A percentile compares a stretch with the other conserved stretches of the same genome.
Evolutionary conservation across 2,329 filamentous ascomycete species (phyloP).

Genomic region (Paraphoma sp.): DNA sequence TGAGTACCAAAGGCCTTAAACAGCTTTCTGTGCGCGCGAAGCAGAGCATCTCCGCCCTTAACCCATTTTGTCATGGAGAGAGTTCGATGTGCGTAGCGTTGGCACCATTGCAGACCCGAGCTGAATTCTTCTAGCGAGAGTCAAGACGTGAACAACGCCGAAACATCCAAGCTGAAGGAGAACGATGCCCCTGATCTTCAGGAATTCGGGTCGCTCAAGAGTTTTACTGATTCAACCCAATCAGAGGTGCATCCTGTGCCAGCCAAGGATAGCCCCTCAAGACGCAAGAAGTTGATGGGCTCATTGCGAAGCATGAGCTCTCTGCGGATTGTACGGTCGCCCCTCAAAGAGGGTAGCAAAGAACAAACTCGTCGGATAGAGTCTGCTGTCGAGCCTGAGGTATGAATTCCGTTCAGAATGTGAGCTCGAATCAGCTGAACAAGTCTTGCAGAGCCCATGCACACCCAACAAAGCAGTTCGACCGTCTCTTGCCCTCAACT

Average conservation of each 20-base stretch:
- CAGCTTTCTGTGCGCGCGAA: conserved; percentile 34
- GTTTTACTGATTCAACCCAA: not conserved
- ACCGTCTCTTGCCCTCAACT: conserved; percentile 34
- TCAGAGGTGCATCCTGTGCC: conserved; percentile 15
- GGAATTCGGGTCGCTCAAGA: conserved; percentile 14
- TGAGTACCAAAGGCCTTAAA: conserved; percentile 32
- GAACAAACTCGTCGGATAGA: not conserved
- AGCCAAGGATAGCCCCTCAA: conserved; percentile 31
- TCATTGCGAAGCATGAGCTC: conserved; percentile 38
- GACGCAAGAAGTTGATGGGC: conserved; percentile 33
- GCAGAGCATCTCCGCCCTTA: conserved; percentile 39
- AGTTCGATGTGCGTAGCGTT: not conserved
- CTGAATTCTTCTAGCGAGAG: conserved; percentile 5
- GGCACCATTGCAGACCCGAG: not conserved
- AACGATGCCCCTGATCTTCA: conserved; percentile 15
- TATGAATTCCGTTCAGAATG: not conserved
- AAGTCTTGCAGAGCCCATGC: conserved; percentile 9
- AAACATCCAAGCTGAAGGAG: conserved; percentile 8
- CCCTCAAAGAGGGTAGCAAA: conserved; percentile 21
- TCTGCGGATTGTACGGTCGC: conserved; percentile 28
- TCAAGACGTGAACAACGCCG: not conserved
- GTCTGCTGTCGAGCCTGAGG: conserved; percentile 5
- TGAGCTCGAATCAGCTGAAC: not conserved
- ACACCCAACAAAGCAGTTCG: conserved; percentile 17
- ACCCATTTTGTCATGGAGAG: conserved; percentile 21